These are phyloP conservation scores for Annulohypoxylon moriforme DNA, from an alignment of 495 filamentous ascomycete genomes.

Conservation along the genomic window DNA sequence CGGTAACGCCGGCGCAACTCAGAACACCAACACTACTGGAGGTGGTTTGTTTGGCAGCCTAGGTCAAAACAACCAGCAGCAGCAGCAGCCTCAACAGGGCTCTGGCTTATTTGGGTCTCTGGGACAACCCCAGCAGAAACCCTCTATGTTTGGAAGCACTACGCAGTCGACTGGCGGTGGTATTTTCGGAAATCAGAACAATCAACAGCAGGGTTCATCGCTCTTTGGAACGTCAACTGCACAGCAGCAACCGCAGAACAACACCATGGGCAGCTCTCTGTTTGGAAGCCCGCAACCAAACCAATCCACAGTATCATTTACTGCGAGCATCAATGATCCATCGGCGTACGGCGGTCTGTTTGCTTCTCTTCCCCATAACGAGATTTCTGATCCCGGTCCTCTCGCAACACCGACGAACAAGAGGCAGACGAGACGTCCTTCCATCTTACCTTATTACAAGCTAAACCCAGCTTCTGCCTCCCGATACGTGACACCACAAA, in stretches of 20 bases:
- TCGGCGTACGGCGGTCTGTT: conserved; percentile 91
- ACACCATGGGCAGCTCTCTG: conserved; percentile 54
- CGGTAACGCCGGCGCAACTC: conserved; percentile 50
- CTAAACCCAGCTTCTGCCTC: conserved; percentile 83
- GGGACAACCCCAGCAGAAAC: conserved; percentile 53
- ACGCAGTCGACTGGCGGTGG: conserved; percentile 58
- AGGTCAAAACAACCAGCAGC: conserved; percentile 63
- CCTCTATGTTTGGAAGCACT: conserved; percentile 56
- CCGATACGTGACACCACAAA: conserved; percentile 83
- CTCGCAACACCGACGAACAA: conserved; percentile 87
- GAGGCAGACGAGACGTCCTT: conserved; percentile 74
- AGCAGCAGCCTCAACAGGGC: conserved; percentile 61
- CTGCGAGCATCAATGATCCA: conserved; percentile 78
- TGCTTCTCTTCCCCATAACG: conserved; percentile 71
- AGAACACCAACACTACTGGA: conserved; percentile 53
- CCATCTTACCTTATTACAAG: conserved; percentile 86
- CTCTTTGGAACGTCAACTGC: conserved; percentile 55
- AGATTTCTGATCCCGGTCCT: conserved; percentile 76
- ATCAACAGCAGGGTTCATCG: conserved; percentile 53
- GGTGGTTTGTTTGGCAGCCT: conserved; percentile 66
- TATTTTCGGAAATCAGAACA: conserved; percentile 71
- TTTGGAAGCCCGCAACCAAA: conserved; percentile 54
- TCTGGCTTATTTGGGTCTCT: conserved; percentile 57
- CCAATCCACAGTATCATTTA: conserved; percentile 69
- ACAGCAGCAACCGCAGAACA: conserved; percentile 63